Conservation (phyloP, 1,139 yeast species). For the Diutina scorzettiae region DNA sequence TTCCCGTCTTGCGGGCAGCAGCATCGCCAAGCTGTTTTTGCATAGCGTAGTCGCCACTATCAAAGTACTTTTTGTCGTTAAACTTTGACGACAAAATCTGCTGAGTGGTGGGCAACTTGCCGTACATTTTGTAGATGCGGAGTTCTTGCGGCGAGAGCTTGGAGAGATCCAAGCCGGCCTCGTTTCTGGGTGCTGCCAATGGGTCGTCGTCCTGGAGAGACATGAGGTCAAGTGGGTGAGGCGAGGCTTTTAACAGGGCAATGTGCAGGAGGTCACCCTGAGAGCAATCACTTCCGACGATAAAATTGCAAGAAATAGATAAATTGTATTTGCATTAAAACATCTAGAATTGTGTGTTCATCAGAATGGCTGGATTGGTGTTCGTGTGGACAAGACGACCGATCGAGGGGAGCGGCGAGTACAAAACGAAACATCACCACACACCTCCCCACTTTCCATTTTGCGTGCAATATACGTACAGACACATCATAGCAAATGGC, state of each 20-base stretch:
- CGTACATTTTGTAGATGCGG: conserved; percentile 67
- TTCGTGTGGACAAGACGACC: no score
- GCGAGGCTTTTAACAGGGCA: background rate
- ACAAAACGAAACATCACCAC: no score
- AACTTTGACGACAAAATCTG: conserved; percentile 71
- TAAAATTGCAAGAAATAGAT: no score
- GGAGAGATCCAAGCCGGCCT: conserved; percentile 40
- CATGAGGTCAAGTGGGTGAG: conserved; percentile 3
- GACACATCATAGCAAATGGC: no score
- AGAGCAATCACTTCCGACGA: no score
- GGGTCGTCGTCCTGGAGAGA: conserved; percentile 29
- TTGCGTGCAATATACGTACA: no score
- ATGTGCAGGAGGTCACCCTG: no score
- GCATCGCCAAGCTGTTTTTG: conserved; percentile 30
- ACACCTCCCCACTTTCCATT: no score
- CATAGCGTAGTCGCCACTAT: conserved; percentile 95
- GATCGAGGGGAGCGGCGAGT: no score
- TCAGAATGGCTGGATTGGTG: no score
- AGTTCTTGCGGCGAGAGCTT: conserved; percentile 58
- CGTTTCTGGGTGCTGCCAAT: conserved; percentile 33
- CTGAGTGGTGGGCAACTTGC: conserved; percentile 77
- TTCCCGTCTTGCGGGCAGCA: conserved; percentile 5
- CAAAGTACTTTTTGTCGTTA: conserved; percentile 88
- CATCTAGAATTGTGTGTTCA: no score
- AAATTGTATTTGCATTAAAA: no score